Base-by-base conservation (phyloP, 2,329 filamentous ascomycete species). In the Capronia americana region DNA sequence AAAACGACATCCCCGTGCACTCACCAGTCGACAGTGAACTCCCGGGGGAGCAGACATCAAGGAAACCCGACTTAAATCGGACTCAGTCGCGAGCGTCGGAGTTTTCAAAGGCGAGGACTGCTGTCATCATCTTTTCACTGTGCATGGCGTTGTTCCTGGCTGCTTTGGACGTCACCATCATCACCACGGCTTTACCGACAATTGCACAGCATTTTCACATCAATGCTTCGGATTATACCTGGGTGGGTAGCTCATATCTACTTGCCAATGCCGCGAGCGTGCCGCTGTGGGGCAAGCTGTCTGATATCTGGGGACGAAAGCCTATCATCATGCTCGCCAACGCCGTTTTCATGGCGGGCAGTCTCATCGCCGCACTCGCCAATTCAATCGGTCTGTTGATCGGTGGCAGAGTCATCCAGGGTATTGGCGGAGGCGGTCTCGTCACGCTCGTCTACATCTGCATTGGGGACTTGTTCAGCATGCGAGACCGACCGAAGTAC, bases 231-330 rank as follows among this genome's bases (percentile, higher is more conserved):
- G 78, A 80, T 46, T 82, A 81, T 70, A 80, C 81, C 63, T 84
- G 80, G 81, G 81, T 83, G 68, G 80, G 80, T 20, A 81, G 79
- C 17, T 78, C 80, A 10, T 82, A 80, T 70, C 74, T 83, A 17
- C 74, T 83, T 59, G 79, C 78, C 60, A 80, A 82, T 70, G 78
- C 82, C 24, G 75, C 80, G 14, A 79, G 83, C 23, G 84, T 85
- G 2, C 85, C 85, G 1, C 80, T 85, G 34, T 88, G 86, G 85
- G 86, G 86, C 24, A 89, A 89, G 72, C 77, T 89, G 24, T 87
- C 85, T 53, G 88, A 90, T 70, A 90, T 90, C 65, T 90, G 86
- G 78, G 88, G 88, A 2, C 81, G 88, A 48, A 91, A 90, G 71
- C 84, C 84, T 12, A 82, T 88, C 57, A 78, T 90, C 32, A 77